Evolutionary conservation across 164 flowering plant genomes (phyloP), one percentile per base, ranked within the genome.

Genomic region (Echeveria elegans): DNA sequence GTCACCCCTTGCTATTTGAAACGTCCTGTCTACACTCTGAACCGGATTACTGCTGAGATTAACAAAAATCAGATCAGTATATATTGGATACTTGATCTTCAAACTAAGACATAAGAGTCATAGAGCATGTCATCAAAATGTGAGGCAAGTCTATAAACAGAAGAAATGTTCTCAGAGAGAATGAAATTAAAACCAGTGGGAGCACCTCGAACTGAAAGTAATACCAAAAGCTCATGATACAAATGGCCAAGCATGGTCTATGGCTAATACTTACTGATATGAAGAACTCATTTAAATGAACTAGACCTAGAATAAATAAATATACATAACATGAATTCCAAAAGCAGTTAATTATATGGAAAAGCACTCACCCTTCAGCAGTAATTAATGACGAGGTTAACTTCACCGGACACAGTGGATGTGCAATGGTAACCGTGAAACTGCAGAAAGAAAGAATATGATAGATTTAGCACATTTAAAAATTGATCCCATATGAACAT

Each of bases 361-460:
- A 19, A 58, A 50, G 24, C 41, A 76, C 92, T 80, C 71, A 93
- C 99, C 97, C 97, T 74, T 88, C 97, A 64, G 89, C 60, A 31
- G 97, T 82, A 71, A 82, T 60, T 78, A 53, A 86, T 60, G 92
- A 66, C 45, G 77, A 63, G 14, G 68, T 70, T 82, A 90, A 77
- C 85, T 90, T 95, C 78, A 86, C 92, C 43, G 97, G 96, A 72
- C 18, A 65, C 24, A 92, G 66, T 30, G 92, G 96, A 75, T 92
- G 85, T 68, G 75, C 81, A 61, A 86, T 36, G 3, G 92, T 70
- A 63, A 75, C 67, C 92, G 85, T 85, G 72, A 95, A 95, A 29
- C 99, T 95, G 89, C 63, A 81, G 18, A 71, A 4, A 50, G 43
- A 69, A 23, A 30, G 4, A 9, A 26, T 7, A 53, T n/a, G n/a